Conservation (phyloP, 2,329 filamentous ascomycete genomes). For the Fonsecaea pedrosoi region DNA sequence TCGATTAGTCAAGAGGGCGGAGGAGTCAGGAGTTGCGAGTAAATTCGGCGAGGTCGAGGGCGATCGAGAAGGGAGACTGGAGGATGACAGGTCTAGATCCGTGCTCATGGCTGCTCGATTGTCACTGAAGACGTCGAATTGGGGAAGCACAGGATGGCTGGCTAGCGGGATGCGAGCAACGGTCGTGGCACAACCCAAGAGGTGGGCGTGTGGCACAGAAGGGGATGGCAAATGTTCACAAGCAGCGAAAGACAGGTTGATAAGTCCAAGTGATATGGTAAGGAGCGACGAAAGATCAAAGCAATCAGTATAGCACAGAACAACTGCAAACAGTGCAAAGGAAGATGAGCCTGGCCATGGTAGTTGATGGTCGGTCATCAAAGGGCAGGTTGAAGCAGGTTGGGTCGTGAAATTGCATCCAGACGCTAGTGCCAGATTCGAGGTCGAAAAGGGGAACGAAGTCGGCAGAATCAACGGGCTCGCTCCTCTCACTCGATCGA, state of each 20-base stretch:
- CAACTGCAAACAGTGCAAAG: conserved; percentile 7
- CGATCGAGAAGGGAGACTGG: conserved; percentile 25
- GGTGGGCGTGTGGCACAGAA: neutral
- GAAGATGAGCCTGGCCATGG: conserved; percentile 3
- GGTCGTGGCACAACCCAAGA: neutral
- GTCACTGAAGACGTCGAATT: conserved; percentile 5
- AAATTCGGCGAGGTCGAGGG: conserved; percentile 37
- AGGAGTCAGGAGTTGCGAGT: conserved; percentile 31
- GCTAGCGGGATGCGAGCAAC: neutral
- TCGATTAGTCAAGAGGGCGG: conserved; percentile 44
- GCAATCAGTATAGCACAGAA: conserved; percentile 4
- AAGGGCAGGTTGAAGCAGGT: neutral
- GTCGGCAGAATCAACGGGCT: conserved; percentile 7
- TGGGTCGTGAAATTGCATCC: conserved; percentile 27
- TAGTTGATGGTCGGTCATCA: neutral
- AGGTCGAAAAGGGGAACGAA: conserved; percentile 19
- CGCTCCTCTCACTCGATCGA: neutral
- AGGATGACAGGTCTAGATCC: conserved; percentile 26
- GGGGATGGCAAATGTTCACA: neutral
- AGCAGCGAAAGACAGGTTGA: conserved; percentile 11
- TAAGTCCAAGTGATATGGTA: neutral
- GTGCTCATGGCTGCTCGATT: conserved; percentile 25
- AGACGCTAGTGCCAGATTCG: conserved; percentile 27
- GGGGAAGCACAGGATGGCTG: neutral
- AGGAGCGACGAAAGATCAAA: conserved; percentile 12